These are phyloP conservation scores for Eucalyptus victrix DNA, from an alignment of 345 rosid species.

Conservation along the genomic window DNA sequence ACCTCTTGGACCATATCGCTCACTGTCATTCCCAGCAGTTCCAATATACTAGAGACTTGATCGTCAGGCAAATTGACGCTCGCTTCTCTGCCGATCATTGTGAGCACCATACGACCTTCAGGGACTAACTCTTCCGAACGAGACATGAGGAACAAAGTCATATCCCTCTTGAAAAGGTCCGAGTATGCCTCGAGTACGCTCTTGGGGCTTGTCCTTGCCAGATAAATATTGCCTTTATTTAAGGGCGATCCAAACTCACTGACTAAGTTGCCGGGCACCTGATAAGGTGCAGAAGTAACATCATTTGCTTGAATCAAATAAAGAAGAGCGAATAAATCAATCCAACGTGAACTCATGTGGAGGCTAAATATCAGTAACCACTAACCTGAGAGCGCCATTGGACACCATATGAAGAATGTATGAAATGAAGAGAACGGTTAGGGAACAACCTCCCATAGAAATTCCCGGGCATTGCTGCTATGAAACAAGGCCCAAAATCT, in stretches of 20 bases:
- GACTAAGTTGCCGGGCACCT: background rate
- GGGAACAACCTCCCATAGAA: background rate
- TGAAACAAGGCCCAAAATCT: background rate
- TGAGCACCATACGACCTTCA: background rate
- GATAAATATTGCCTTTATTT: background rate
- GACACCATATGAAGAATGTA: background rate
- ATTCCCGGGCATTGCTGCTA: background rate
- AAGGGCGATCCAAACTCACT: background rate
- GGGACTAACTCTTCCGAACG: background rate
- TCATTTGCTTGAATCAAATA: background rate
- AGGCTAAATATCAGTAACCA: background rate
- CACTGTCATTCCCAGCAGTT: background rate
- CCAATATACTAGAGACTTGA: background rate
- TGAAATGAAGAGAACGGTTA: background rate
- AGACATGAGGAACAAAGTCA: background rate
- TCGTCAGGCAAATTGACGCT: background rate
- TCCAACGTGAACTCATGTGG: background rate
- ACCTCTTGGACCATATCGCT: background rate
- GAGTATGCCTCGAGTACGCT: background rate
- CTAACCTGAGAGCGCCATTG: background rate
- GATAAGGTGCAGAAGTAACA: background rate
- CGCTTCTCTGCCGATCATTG: background rate
- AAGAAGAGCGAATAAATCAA: background rate
- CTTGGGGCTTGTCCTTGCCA: background rate
- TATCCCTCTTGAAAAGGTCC: background rate